These are phyloP conservation scores for Trichaptum fuscoviolaceum DNA, from an alignment of 768 basidiomycete species.

Conservation along the genomic window DNA sequence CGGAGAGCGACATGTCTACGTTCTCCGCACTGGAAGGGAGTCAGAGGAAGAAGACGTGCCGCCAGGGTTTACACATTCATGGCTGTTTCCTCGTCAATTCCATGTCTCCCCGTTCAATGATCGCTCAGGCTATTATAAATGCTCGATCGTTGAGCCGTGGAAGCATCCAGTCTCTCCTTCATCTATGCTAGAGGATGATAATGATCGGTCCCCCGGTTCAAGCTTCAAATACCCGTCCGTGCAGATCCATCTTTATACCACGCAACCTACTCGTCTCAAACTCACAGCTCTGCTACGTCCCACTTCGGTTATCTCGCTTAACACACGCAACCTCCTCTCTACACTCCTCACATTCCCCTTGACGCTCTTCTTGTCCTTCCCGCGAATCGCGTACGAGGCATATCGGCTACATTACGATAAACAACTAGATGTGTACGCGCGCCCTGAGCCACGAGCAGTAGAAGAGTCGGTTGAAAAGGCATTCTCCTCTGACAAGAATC, in stretches of 20 bases:
- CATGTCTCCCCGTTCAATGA: conserved; percentile 79
- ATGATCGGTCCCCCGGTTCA: neutral
- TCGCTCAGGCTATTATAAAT: conserved; percentile 56
- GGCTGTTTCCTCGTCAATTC: conserved; percentile 63
- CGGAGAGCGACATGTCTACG: conserved; percentile 59
- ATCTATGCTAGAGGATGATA: neutral
- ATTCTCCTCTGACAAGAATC: conserved; percentile 15
- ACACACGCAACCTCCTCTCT: conserved; percentile 30
- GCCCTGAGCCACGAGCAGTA: conserved; percentile 49
- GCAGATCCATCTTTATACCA: conserved; percentile 1
- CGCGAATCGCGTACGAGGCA: conserved; percentile 60
- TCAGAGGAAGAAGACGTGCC: conserved; percentile 32
- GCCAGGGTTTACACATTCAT: conserved; percentile 53
- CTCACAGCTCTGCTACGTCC: conserved; percentile 46
- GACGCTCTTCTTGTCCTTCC: conserved; percentile 46
- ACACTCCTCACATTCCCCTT: conserved; percentile 43
- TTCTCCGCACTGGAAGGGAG: conserved; percentile 39
- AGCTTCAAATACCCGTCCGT: conserved; percentile 6
- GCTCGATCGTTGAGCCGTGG: conserved; percentile 46
- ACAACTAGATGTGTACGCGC: conserved; percentile 46
- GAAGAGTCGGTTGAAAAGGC: conserved; percentile 8
- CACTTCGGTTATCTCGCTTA: conserved; percentile 32
- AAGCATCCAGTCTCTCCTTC: neutral
- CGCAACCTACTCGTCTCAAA: conserved; percentile 34
- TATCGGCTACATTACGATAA: conserved; percentile 56